Conservation (phyloP, 2,329 filamentous ascomycete genomes). For the Epichloe typhina region DNA sequence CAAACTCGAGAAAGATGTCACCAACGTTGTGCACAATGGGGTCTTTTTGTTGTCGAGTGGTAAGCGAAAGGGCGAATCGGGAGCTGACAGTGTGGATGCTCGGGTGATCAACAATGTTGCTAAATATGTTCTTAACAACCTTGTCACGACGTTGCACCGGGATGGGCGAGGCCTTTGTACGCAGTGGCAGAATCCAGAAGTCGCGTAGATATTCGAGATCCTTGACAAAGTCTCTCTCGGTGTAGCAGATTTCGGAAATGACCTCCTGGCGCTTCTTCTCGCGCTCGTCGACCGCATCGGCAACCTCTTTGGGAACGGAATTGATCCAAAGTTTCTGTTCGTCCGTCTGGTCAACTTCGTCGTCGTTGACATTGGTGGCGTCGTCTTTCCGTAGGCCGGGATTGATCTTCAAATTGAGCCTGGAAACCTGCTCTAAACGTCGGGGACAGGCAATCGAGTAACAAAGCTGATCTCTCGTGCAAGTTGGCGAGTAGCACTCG, state of each 20-base stretch:
- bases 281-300: slow-evolving; percentile 74
- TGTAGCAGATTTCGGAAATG: slow-evolving; percentile 97
- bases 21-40: slow-evolving; percentile 82
- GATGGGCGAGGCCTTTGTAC: slow-evolving; percentile 73
- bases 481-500: slow-evolving; percentile 96
- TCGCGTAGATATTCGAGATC: slow-evolving; percentile 94
- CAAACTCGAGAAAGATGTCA: slow-evolving; percentile 87
- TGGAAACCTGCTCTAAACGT: slow-evolving; percentile 84
- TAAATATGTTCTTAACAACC: slow-evolving; percentile 89
- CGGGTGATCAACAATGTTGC: slow-evolving; percentile 75
- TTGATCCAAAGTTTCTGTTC: slow-evolving; percentile 99
- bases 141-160: slow-evolving; percentile 77
- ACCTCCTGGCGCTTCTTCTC: slow-evolving; percentile 98
- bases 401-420: slow-evolving; percentile 85
- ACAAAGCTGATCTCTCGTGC: slow-evolving; percentile 86
- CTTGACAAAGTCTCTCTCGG: slow-evolving; percentile 96
- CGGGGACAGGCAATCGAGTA: slow-evolving; percentile 96
- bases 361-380: slow-evolving; percentile 51
- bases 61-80: slow-evolving; percentile 74
- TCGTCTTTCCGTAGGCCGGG: slow-evolving; percentile 64
- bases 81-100: slow-evolving; percentile 84
- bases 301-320: slow-evolving; percentile 88
- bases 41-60: slow-evolving; percentile 76
- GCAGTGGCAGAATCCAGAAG: slow-evolving; percentile 93
- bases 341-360: slow-evolving; percentile 71